Evolutionary conservation across 768 basidiomycete species (phyloP).

Genomic region (Cystofilobasidium macerans): DNA sequence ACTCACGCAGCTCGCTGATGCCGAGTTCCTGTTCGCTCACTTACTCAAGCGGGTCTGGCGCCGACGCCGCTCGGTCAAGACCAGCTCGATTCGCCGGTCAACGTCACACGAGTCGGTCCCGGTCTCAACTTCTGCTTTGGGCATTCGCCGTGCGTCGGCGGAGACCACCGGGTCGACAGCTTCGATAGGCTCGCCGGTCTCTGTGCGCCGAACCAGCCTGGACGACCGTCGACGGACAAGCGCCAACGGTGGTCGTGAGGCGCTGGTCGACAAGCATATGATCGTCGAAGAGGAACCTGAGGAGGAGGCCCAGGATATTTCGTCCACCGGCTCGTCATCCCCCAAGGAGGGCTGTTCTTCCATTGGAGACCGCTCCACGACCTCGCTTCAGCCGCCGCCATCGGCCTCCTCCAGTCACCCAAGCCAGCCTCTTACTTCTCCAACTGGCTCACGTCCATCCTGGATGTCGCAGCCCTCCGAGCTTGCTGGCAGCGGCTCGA

Average conservation of each 20-base stretch:
- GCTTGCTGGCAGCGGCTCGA: background rate
- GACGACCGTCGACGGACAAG: constrained; percentile 1
- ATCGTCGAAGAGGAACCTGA: constrained; percentile 11
- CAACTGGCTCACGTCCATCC: background rate
- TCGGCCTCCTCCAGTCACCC: background rate
- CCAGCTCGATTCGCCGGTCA: background rate
- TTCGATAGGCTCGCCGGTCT: too few species aligned
- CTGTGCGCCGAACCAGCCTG: background rate
- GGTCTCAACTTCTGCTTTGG: background rate
- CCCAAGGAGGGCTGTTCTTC: too few species aligned
- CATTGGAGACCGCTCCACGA: too few species aligned
- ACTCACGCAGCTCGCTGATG: constrained; percentile 18
- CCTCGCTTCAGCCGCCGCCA: background rate
- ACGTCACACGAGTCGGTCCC: background rate
- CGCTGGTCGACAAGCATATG: constrained; percentile 8
- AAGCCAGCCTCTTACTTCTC: background rate
- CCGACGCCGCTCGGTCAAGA: background rate
- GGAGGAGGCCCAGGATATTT: constrained; percentile 14
- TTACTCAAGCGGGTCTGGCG: constrained; percentile 23
- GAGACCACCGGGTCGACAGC: background rate
- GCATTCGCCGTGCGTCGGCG: background rate
- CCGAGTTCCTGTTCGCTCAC: constrained; percentile 19
- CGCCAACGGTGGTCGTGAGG: background rate
- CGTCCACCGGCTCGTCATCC: too few species aligned
- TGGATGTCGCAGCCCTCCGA: background rate